Evolutionary conservation across 768 basidiomycete species (phyloP).

Genomic region (Auriculariales sp.): DNA sequence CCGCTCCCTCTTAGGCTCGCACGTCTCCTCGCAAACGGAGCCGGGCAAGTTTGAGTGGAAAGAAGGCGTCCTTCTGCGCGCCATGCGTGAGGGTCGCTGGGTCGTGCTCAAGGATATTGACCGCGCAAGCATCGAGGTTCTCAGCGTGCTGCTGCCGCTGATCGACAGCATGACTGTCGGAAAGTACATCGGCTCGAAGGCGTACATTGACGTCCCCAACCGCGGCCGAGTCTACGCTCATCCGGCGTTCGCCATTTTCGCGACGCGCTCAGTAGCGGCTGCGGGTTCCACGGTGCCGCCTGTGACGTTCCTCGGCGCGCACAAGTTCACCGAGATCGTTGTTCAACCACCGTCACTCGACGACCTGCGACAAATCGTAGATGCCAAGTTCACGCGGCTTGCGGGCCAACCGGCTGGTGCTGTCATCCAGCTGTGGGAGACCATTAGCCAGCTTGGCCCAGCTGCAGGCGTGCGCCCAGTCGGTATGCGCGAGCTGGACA

Average conservation of each 20-base stretch:
- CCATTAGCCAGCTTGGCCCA: conserved; percentile 32
- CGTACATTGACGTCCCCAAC: conserved; percentile 56
- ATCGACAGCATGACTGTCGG: conserved; percentile 52
- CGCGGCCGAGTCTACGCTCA: conserved; percentile 61
- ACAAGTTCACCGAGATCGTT: conserved; percentile 65
- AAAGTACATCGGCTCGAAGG: conserved; percentile 64
- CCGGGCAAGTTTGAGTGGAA: conserved; percentile 93
- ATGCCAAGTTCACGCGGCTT: conserved; percentile 50
- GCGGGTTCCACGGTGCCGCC: conserved; percentile 32
- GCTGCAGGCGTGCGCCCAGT: conserved; percentile 38
- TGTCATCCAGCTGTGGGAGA: conserved; percentile 58
- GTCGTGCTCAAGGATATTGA: conserved; percentile 88
- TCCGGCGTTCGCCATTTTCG: conserved; percentile 75
- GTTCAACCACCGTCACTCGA: conserved; percentile 43
- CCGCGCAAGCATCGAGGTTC: conserved; percentile 74
- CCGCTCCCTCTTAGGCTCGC: conserved; percentile 83
- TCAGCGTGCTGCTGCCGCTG: conserved; percentile 75
- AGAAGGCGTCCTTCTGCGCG: conserved; percentile 81
- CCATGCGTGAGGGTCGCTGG: conserved; percentile 86
- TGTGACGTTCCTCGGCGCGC: conserved; percentile 69
- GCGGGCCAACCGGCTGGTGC: conserved; percentile 30
- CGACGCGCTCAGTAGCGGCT: conserved; percentile 57
- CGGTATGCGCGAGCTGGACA: conserved; percentile 70
- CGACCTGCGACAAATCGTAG: conserved; percentile 61
- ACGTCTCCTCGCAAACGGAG: conserved; percentile 69